Percentiles rank a stretch among this genome's conserved stretches.
Conservation (phyloP, 1,284 basidiomycete genomes). For the Microbotryomycetes sp. region DNA sequence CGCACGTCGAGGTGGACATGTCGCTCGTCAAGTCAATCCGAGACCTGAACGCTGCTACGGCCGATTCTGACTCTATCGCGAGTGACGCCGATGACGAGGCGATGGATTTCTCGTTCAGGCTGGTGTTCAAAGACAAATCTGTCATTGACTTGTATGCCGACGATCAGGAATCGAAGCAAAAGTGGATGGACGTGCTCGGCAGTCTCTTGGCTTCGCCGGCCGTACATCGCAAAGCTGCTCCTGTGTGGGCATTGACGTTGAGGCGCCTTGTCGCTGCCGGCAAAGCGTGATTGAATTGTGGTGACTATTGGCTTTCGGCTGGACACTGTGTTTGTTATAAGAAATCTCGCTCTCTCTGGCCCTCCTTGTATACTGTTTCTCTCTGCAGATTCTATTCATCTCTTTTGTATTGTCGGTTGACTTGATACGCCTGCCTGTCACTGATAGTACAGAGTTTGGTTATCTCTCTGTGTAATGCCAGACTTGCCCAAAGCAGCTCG, state of each 20-base stretch:
- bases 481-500: no score
- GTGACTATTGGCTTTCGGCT: no score
- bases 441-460: no score
- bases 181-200: conserved; percentile 51
- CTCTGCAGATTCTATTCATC: no score
- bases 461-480: no score
- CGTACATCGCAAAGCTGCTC: conserved; percentile 10
- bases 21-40: conserved; percentile 70
- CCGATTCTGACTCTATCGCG: conserved; percentile 1
- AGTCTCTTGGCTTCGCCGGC: conserved; percentile 2
- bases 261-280: not conserved
- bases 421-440: no score
- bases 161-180: conserved; percentile 74
- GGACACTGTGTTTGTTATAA: no score
- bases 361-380: no score
- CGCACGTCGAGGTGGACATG: conserved; percentile 82
- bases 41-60: conserved; percentile 58
- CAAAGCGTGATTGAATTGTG: not conserved
- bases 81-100: conserved; percentile 28
- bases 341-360: no score
- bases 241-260: conserved; percentile 22
- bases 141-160: conserved; percentile 88
- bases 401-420: no score
- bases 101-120: conserved; percentile 73
- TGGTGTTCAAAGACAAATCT: conserved; percentile 71